Evolutionary conservation across 768 basidiomycete genomes (phyloP).

Genomic region (Tulasnella sp.): DNA sequence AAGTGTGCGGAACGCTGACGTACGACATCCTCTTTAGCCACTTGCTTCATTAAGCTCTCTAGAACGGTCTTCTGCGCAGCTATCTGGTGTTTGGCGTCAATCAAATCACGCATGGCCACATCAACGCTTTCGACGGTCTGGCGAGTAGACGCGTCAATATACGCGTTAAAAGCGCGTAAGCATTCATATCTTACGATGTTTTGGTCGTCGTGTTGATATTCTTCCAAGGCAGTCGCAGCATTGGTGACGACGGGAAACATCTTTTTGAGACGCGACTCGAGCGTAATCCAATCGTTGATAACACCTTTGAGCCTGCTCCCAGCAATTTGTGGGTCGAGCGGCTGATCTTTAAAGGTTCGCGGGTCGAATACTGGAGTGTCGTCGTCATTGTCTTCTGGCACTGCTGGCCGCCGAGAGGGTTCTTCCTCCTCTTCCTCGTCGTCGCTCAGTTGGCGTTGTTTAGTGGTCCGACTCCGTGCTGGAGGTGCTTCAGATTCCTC

Average conservation of each 20-base stretch:
- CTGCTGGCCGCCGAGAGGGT: conserved; percentile 12
- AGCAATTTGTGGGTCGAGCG: conserved; percentile 43
- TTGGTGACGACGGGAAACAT: conserved; percentile 33
- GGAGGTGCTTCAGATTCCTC: too few species aligned
- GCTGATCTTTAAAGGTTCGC: conserved; percentile 51
- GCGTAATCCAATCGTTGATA: conserved; percentile 8
- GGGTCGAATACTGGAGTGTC: conserved; percentile 41
- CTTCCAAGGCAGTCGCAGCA: conserved; percentile 48
- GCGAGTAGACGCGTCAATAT: not conserved
- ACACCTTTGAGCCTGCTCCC: conserved; percentile 10
- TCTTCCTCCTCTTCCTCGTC: conserved; percentile 27
- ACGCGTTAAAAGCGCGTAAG: not conserved
- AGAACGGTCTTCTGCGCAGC: conserved; percentile 37
- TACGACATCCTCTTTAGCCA: not conserved
- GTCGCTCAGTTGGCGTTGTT: too few species aligned
- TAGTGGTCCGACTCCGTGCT: too few species aligned
- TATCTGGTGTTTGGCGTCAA: conserved; percentile 57
- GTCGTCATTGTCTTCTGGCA: conserved; percentile 32
- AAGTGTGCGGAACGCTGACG: not conserved
- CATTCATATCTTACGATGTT: conserved; percentile 18
- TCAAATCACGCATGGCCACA: conserved; percentile 47
- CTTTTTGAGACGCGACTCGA: not conserved
- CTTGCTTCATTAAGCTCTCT: conserved; percentile 30
- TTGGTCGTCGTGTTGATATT: conserved; percentile 43
- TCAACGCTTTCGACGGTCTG: conserved; percentile 43